A percentile compares a stretch with the other conserved stretches of the same genome.
Evolutionary conservation across 306 rosid species (phyloP).

Genomic region (Pachyrhizus erosus): DNA sequence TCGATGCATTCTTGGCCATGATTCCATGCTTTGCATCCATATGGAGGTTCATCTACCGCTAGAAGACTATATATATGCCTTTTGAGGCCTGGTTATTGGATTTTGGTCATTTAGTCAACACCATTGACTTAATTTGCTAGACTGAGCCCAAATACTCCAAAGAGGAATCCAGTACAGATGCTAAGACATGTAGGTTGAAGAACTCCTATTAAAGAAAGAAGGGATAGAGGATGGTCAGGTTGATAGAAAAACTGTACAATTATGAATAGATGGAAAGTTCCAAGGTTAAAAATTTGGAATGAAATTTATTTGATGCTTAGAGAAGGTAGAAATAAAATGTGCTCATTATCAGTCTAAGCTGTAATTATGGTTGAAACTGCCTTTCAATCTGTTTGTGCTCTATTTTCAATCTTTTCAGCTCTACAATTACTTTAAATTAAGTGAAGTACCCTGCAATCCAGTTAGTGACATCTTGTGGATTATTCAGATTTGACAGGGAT

Average conservation of each 20-base stretch:
- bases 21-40: neutral
- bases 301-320: neutral
- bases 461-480: slow-evolving; percentile 15
- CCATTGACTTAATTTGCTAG: neutral
- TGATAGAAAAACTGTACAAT: neutral
- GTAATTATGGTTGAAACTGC: neutral
- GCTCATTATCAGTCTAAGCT: neutral
- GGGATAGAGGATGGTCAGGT: neutral
- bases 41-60: neutral
- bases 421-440: neutral
- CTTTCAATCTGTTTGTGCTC: neutral
- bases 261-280: neutral
- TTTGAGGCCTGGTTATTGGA: neutral
- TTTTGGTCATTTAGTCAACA: neutral
- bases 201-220: neutral
- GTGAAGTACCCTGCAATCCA: neutral
- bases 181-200: neutral
- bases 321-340: neutral
- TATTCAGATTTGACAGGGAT: slow-evolving; percentile 81
- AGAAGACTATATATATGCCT: neutral
- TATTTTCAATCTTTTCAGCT: slow-evolving; percentile 1
- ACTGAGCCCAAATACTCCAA: neutral
- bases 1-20: neutral
- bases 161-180: neutral
- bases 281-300: neutral